Base-by-base conservation (phyloP, 257 asterid species). In the Striga asiatica region DNA sequence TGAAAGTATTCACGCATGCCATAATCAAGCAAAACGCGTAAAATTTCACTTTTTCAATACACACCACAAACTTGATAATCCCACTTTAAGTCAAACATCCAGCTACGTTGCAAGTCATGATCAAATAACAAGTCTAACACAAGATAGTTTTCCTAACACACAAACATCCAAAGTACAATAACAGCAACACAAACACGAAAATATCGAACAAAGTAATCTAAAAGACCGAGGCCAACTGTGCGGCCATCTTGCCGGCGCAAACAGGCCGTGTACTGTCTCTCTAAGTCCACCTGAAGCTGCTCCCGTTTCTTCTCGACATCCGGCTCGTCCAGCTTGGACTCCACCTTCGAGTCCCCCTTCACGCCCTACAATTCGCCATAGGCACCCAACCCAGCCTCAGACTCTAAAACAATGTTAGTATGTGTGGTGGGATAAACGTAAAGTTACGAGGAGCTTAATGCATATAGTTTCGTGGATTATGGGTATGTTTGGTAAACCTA, bases 311-410 rank as follows among this genome's bases (percentile, higher is more conserved):
- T 88, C 79, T 92, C 95, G 52, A 67, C 74, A 28, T 77, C 81
- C 50, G 74, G 83, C 62, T 73, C 64, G 74, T 82, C 89, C 35
- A 76, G 52, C 71, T 81, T 78, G 63, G 22, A 61, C 62, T 85
- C 97, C 70, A 62, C 81, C 24, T 68, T 77, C 17, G 74, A 37
- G 0, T 88, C 85, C 69, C 93, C 91, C 75, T 88, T 92, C 83
- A 88, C 95, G 53, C 99, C 99, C 99, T 92, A 82, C 95, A 92
- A 80, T 79, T 77, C 86, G 95, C 93, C 84, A 83, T 75, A 79
- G 71, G 81, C 45, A 83, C 95, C n/a, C 98, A 84, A 79, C 27
- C 86, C 95, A 92, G 76, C 88, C 93, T 92, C 97, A 92, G 95
- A 88, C 94, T 91, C 98, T 87, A 81, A 82, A 84, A 77, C 67